Conservation (phyloP, 2,329 filamentous ascomycete species). For the Penicillium expansum region DNA sequence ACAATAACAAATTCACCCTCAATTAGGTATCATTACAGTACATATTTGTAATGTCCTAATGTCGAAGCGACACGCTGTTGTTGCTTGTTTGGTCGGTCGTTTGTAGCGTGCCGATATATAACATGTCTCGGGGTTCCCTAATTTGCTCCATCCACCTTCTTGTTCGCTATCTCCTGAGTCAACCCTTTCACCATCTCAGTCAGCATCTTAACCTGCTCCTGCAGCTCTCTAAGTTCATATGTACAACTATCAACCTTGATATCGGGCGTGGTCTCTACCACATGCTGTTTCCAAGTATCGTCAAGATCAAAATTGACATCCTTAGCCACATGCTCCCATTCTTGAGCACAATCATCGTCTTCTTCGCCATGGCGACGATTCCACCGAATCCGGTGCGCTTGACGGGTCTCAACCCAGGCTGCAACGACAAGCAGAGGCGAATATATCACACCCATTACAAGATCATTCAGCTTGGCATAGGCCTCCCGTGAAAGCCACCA, state of each 20-base stretch:
- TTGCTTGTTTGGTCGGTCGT: background rate
- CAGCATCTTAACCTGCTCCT: slow-evolving; percentile 57
- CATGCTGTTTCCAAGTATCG: slow-evolving; percentile 75
- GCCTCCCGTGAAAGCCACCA: slow-evolving; percentile 81
- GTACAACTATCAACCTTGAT: slow-evolving; percentile 74
- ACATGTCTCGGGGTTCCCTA: background rate
- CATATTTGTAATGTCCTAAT: too few relatives aligned
- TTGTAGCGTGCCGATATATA: background rate
- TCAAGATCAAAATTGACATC: slow-evolving; percentile 77
- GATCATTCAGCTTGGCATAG: slow-evolving; percentile 83
- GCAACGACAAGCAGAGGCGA: slow-evolving; percentile 77
- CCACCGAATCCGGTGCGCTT: slow-evolving; percentile 63
- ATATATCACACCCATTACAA: slow-evolving; percentile 83
- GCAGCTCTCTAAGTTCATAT: slow-evolving; percentile 55
- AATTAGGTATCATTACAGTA: too few relatives aligned
- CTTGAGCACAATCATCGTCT: slow-evolving; percentile 83
- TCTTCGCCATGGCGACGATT: slow-evolving; percentile 80
- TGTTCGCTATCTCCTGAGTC: slow-evolving; percentile 26
- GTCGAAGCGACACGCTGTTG: background rate
- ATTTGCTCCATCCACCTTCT: background rate
- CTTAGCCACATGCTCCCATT: slow-evolving; percentile 79
- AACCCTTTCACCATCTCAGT: slow-evolving; percentile 64
- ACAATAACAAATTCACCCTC: background rate
- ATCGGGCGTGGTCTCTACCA: slow-evolving; percentile 73
- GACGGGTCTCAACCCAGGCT: slow-evolving; percentile 66